A percentile compares a stretch with the other conserved stretches of the same genome.
Evolutionary conservation across 331 rosid genomes (phyloP).

Genomic region (Pyracantha coccinea): DNA sequence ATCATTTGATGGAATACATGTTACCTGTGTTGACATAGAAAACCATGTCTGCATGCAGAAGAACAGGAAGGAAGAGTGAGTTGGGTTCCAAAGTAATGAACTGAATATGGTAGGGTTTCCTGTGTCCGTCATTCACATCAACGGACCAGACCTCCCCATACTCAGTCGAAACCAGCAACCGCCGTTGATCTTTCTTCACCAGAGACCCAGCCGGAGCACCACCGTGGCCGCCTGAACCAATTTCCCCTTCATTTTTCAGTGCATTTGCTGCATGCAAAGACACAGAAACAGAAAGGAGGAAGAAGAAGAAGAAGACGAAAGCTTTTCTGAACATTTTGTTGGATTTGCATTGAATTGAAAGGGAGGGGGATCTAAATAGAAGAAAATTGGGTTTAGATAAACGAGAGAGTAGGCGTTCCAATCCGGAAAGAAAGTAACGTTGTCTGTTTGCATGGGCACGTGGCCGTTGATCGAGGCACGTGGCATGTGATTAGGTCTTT

Average conservation of each 20-base stretch:
- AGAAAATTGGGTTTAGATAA: not conserved
- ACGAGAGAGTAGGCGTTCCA: not conserved
- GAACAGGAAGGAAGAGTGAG: slow-evolving; percentile 76
- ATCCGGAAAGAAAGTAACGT: not conserved
- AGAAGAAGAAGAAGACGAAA: slow-evolving; percentile 10
- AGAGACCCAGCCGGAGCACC: slow-evolving; percentile 18
- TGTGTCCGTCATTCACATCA: slow-evolving; percentile 31
- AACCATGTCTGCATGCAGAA: slow-evolving; percentile 73
- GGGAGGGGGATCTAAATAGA: slow-evolving; percentile 16
- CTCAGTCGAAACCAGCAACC: slow-evolving; percentile 33
- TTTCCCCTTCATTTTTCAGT: slow-evolving; percentile 9
- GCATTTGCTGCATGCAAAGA: slow-evolving; percentile 17
- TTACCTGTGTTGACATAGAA: slow-evolving; percentile 66
- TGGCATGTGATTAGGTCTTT: not conserved
- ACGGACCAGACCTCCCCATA: slow-evolving; percentile 54
- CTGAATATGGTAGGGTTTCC: slow-evolving; percentile 56
- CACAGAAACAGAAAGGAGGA: slow-evolving; percentile 7
- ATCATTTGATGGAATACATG: not conserved
- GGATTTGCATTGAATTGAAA: not conserved
- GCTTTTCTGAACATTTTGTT: slow-evolving; percentile 15
- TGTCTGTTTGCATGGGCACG: not conserved
- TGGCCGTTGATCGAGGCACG: not conserved
- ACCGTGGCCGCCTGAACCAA: not conserved
- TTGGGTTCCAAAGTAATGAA: slow-evolving; percentile 80
- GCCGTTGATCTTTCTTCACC: slow-evolving; percentile 49